Evolutionary conservation across 306 rosid species (phyloP).

Genomic region (Mimosa bimucronata): DNA sequence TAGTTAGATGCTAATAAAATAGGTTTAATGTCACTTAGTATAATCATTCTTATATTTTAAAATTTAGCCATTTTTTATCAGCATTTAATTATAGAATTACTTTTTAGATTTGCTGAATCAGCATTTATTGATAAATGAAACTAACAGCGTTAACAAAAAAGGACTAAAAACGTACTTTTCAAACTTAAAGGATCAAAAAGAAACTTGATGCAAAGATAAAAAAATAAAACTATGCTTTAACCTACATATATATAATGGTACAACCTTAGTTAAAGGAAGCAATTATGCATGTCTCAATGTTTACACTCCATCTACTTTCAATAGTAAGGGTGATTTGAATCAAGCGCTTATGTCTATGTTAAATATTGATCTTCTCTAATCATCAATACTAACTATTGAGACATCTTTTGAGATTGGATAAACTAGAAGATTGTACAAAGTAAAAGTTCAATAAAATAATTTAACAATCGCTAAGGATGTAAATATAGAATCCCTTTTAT

Average conservation of each 20-base stretch:
- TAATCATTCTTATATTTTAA: no score
- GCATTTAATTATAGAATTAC: no score
- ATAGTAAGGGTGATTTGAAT: background rate
- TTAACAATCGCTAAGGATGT: background rate
- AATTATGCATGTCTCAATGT: constrained; percentile 15
- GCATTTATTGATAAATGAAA: no score
- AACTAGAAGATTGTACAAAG: background rate
- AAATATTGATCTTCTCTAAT: background rate
- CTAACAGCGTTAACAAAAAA: no score
- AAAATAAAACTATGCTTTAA: no score
- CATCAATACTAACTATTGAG: background rate
- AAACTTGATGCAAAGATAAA: no score
- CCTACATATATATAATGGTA: constrained; percentile 10
- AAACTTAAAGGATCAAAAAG: no score
- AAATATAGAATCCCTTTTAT: background rate
- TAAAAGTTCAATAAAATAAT: background rate
- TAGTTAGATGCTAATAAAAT: no score
- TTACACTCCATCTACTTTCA: background rate
- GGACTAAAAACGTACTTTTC: no score
- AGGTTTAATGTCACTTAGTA: no score
- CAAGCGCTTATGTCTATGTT: constrained; percentile 4
- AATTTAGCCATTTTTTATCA: no score
- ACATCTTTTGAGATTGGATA: background rate
- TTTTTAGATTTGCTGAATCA: no score
- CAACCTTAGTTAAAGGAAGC: background rate